phyloP scores from a whole-genome alignment of 805 yeast species.

The Citeromyces nyonsensis region DNA sequence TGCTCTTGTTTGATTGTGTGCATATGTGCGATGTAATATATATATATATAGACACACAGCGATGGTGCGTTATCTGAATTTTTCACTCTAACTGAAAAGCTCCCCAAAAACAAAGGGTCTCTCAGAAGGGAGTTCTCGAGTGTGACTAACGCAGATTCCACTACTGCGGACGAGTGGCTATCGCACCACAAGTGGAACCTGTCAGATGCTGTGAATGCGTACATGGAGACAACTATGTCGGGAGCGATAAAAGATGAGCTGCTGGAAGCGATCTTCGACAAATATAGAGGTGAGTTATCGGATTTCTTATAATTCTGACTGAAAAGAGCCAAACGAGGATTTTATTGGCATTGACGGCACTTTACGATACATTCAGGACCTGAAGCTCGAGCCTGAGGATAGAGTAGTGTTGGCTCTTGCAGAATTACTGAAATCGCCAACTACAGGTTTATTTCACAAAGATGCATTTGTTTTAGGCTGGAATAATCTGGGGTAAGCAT shows the following conservation, averaged over 20 bases:
- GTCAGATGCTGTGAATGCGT: constrained; percentile 16
- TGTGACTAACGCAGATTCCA: constrained; percentile 19
- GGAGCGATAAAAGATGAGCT: background rate
- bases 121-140: constrained; percentile 13
- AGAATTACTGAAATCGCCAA: constrained; percentile 48
- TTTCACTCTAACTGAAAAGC: background rate
- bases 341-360: constrained; percentile 72
- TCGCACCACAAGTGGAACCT: constrained; percentile 12
- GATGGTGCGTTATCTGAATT: no score
- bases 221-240: constrained; percentile 6
- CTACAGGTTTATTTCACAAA: constrained; percentile 43
- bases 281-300: constrained; percentile 8
- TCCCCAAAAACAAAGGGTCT: constrained; percentile 1
- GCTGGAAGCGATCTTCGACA: constrained; percentile 17
- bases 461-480: constrained; percentile 42
- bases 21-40: no score
- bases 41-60: no score
- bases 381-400: constrained; percentile 65
- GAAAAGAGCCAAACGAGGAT: constrained; percentile 7
- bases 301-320: constrained; percentile 3
- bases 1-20: no score
- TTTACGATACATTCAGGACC: constrained; percentile 44
- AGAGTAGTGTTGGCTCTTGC: constrained; percentile 56
- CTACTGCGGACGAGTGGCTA: constrained; percentile 20
- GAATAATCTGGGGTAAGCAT: constrained; percentile 17